Conservation (phyloP, 2,329 filamentous ascomycete genomes). For the Beauveria rudraprayagi region DNA sequence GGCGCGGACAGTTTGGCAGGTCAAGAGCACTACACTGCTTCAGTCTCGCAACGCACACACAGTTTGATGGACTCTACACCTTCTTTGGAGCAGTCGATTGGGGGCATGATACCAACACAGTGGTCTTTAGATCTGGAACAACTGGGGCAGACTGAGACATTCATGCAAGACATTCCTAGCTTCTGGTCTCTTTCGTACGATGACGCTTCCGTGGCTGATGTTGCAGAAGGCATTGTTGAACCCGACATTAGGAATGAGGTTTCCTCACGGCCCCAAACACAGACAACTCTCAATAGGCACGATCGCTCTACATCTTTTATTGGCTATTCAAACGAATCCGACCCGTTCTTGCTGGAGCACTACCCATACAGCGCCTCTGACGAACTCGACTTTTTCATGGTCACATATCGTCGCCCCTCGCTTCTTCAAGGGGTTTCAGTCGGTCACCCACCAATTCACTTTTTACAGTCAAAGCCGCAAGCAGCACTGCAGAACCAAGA, state of each 20-base stretch:
- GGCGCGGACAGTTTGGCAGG: not conserved
- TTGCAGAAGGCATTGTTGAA: not conserved
- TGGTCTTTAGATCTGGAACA: not conserved
- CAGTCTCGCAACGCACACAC: not conserved
- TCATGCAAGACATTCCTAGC: not conserved
- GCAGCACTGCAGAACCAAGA: constrained; percentile 8
- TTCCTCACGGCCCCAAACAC: not conserved
- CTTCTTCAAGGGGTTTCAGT: not conserved
- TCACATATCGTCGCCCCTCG: constrained; percentile 14
- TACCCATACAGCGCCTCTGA: constrained; percentile 20
- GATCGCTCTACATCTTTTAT: constrained; percentile 13
- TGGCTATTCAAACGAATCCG: constrained; percentile 7
- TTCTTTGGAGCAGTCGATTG: not conserved
- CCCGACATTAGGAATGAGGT: not conserved
- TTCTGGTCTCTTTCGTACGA: not conserved
- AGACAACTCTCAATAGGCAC: not conserved
- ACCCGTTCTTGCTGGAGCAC: constrained; percentile 17
- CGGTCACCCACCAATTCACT: constrained; percentile 12
- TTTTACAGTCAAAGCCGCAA: constrained; percentile 13
- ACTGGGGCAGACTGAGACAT: not conserved
- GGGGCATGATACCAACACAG: not conserved
- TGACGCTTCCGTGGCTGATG: not conserved
- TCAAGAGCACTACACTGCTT: not conserved
- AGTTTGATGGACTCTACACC: not conserved
- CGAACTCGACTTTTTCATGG: constrained; percentile 21